These are phyloP conservation scores for Penicillium sp. DNA, from an alignment of 2,329 filamentous ascomycete genomes.

Conservation along the genomic window DNA sequence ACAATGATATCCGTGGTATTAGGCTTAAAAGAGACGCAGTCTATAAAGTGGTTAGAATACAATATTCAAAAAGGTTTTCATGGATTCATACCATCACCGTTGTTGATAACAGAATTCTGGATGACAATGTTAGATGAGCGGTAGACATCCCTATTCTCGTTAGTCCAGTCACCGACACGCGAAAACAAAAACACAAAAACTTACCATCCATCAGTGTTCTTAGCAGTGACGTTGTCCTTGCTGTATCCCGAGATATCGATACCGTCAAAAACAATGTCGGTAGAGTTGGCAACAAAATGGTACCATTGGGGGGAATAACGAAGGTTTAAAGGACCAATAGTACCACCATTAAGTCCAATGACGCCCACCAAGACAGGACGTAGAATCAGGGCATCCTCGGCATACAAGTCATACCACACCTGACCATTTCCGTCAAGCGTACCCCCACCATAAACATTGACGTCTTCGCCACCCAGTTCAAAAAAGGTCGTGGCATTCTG, in stretches of 20 bases:
- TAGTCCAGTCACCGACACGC: neutral
- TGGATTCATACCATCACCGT: conserved; percentile 55
- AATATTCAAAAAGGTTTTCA: neutral
- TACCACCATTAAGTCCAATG: conserved; percentile 58
- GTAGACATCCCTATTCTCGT: conserved; percentile 42
- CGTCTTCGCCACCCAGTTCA: conserved; percentile 64
- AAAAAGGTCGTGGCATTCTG: conserved; percentile 69
- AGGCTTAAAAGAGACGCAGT: conserved; percentile 74
- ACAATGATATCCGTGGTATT: conserved; percentile 69
- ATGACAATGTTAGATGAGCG: conserved; percentile 63
- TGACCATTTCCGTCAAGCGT: conserved; percentile 65
- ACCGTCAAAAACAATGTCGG: conserved; percentile 63
- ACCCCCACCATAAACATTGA: conserved; percentile 68
- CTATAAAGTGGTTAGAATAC: conserved; percentile 29
- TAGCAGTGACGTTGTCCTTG: conserved; percentile 54
- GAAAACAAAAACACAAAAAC: neutral
- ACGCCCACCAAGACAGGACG: conserved; percentile 60
- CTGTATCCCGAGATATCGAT: conserved; percentile 61
- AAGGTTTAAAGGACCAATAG: conserved; percentile 61
- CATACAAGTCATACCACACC: conserved; percentile 65
- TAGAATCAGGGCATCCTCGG: conserved; percentile 56
- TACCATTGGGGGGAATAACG: conserved; percentile 64
- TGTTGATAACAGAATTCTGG: conserved; percentile 64
- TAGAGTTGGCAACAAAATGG: conserved; percentile 66
- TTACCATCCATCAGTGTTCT: conserved; percentile 64